Percentiles rank a stretch among this genome's conserved stretches.
Evolutionary conservation across 75 land plant genomes (phyloP).

Genomic region (Gnetum montanum): DNA sequence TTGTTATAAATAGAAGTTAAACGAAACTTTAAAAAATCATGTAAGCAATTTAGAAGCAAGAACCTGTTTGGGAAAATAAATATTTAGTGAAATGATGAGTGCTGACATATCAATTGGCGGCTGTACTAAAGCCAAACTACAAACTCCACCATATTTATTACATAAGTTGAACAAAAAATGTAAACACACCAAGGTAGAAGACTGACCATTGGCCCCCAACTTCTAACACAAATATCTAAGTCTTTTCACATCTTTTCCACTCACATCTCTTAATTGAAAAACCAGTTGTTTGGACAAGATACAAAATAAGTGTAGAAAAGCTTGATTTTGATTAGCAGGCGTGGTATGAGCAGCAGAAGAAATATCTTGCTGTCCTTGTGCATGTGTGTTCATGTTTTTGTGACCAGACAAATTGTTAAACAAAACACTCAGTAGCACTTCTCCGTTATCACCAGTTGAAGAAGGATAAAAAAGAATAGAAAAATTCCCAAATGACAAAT

Average conservation of each 20-base stretch:
- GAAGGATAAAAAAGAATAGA: constrained; percentile 62
- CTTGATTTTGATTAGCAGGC: not conserved
- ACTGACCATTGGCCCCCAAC: constrained; percentile 49
- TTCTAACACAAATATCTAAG: constrained; percentile 34
- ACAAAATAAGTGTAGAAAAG: constrained; percentile 42
- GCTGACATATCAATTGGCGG: too few relatives aligned
- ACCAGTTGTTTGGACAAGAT: constrained; percentile 59
- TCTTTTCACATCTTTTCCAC: constrained; percentile 50
- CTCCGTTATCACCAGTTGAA: constrained; percentile 25
- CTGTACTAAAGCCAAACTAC: too few relatives aligned
- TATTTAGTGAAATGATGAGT: too few relatives aligned
- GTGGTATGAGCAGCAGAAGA: constrained; percentile 1
- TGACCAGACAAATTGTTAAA: constrained; percentile 18
- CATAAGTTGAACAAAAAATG: too few relatives aligned
- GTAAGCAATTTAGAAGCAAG: too few relatives aligned
- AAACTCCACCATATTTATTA: too few relatives aligned
- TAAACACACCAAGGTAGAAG: too few relatives aligned
- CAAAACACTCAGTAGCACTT: constrained; percentile 37
- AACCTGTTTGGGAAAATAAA: too few relatives aligned
- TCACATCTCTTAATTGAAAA: constrained; percentile 36
- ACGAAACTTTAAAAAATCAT: too few relatives aligned
- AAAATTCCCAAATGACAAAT: constrained; percentile 57
- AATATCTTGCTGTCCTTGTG: constrained; percentile 8
- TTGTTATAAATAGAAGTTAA: too few relatives aligned
- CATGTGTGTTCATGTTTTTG: constrained; percentile 8